Evolutionary conservation across 176 grass and related monocot genomes (phyloP), one percentile per base, ranked within the genome.

Genomic region (Zoysia japonica): DNA sequence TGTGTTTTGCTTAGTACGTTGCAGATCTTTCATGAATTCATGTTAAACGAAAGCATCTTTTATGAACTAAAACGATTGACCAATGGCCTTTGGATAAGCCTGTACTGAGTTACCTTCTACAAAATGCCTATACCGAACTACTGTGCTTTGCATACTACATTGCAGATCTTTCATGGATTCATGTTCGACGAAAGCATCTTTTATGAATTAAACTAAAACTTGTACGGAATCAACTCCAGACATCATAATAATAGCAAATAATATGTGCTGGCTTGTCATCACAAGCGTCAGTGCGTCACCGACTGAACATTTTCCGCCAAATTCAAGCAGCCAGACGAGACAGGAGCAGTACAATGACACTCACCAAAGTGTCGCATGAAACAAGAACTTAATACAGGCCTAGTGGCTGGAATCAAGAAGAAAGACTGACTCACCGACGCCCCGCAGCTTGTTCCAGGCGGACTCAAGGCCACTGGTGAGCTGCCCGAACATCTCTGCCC

Each of bases 381-480:
- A 13, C 3, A 36, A 61, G 11, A 20, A 54, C 16, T 4, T 1
- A 43, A 67, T 67, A 3, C 17, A 79, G 11, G 38, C 9, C 13
- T 9, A 3, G 5, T 43, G 6, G 16, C 5, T 42, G 36, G 62
- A 40, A 67, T 9, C 9, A 66, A 42, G 17, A 48, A 62, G 66
- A 17, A 17, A 15, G 16, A 16, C 13, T 56, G 13, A 91, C 87
- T 81, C 67, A 98, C 96, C 92, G 75, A 85, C 90, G 51, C 96
- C 96, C 6, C 85, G 82, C 56, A 98, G 78, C 81, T 98, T 98
- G 88, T 98, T 98, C 96, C 96, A 98, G 5, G 96, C 92, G n/a
- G 92, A 87, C 68, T 98, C 96, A 3, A 98, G 93, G 15, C 96
- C 92, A 47, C 69, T 89, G 37, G 96, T 98, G 82, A 98, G 89